Evolutionary conservation across 371 early-diverging fungal species (phyloP).

Genomic region (Mortierella sp.): DNA sequence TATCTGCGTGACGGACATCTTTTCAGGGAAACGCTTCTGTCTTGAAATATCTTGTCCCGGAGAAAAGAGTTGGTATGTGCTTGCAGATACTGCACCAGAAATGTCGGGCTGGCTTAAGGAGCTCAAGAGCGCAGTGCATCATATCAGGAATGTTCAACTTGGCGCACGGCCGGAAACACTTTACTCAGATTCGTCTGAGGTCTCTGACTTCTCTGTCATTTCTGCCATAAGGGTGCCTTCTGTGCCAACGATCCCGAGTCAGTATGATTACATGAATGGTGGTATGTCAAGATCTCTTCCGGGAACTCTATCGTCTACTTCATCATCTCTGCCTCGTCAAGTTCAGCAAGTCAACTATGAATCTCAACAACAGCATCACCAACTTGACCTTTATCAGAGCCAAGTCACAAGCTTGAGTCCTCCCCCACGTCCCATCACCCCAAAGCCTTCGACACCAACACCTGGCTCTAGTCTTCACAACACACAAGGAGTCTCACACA

Average conservation of each 20-base stretch:
- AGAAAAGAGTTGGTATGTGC: constrained; percentile 44
- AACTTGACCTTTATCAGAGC: constrained; percentile 17
- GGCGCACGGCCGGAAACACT: constrained; percentile 20
- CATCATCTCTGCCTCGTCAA: constrained; percentile 9
- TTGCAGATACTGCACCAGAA: constrained; percentile 48
- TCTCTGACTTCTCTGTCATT: constrained; percentile 26
- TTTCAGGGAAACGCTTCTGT: constrained; percentile 49
- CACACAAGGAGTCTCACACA: background rate
- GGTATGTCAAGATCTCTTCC: constrained; percentile 17
- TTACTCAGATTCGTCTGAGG: constrained; percentile 32
- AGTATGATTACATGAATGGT: constrained; percentile 17
- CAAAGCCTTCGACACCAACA: constrained; percentile 30
- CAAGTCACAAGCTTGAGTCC: constrained; percentile 40
- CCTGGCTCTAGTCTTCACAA: constrained; percentile 16
- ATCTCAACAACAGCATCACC: constrained; percentile 2
- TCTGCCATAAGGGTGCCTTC: constrained; percentile 1
- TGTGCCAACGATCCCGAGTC: constrained; percentile 27
- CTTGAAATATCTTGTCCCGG: constrained; percentile 37
- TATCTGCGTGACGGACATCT: constrained; percentile 43
- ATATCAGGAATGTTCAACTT: constrained; percentile 18
- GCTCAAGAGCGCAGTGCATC: constrained; percentile 33
- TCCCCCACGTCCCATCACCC: constrained; percentile 45
- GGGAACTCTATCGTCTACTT: constrained; percentile 2
- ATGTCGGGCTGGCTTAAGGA: constrained; percentile 52
- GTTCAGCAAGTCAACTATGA: background rate